Evolutionary conservation across 345 rosid species (phyloP).

Genomic region (Boechera retrofracta): DNA sequence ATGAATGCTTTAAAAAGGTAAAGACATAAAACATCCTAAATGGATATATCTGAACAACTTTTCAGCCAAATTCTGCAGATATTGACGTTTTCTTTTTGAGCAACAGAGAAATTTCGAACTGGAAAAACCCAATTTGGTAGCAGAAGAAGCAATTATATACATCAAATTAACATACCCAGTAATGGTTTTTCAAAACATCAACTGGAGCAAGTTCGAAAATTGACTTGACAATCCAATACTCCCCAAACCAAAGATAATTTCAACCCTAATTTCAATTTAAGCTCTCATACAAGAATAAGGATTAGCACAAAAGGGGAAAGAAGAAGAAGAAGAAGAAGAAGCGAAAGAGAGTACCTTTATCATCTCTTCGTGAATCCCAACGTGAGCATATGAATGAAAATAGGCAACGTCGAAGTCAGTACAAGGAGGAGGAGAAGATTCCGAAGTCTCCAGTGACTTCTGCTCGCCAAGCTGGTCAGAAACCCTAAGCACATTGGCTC

Average conservation of each 20-base stretch:
- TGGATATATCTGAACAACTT: neutral
- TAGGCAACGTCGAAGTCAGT: constrained; percentile 93
- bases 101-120: neutral
- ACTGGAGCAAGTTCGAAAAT: neutral
- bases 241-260: neutral
- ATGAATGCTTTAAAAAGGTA: neutral
- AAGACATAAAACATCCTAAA: constrained; percentile 27
- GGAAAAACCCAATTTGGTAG: constrained; percentile 4
- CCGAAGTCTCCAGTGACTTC: constrained; percentile 30
- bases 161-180: neutral
- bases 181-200: constrained; percentile 1
- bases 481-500: constrained; percentile 55
- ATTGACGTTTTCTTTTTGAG: neutral
- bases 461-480: constrained; percentile 46
- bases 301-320: neutral
- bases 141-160: neutral
- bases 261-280: constrained; percentile 6
- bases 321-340: neutral
- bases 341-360: constrained; percentile 60
- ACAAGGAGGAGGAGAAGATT: constrained; percentile 51
- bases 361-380: constrained; percentile 97
- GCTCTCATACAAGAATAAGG: neutral
- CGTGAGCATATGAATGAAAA: constrained; percentile 88
- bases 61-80: constrained; percentile 10
- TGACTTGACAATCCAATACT: constrained; percentile 1